Percentiles rank a stretch among this genome's conserved stretches.
Conservation (phyloP, 2,329 filamentous ascomycete genomes). For the Botrytis sinoallii region DNA sequence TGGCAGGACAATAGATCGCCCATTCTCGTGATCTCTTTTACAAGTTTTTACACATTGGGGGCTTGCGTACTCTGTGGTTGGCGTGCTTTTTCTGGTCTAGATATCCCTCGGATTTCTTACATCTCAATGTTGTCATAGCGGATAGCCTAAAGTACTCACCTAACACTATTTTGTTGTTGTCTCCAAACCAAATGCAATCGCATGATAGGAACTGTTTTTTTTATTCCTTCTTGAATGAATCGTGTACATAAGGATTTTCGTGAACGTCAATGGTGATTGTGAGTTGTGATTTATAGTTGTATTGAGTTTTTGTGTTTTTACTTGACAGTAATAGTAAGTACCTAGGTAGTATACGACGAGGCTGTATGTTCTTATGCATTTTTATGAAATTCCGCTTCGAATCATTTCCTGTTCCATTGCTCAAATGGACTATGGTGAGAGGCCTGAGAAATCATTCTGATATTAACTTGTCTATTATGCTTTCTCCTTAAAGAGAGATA, state of each 20-base stretch:
- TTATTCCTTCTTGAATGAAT: neutral
- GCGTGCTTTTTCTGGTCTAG: slow-evolving; percentile 33
- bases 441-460: neutral
- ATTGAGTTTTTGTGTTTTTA: neutral
- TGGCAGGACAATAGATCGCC: slow-evolving; percentile 32
- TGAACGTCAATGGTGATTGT: neutral
- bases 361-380: neutral
- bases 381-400: neutral
- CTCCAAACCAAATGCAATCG: slow-evolving; percentile 10
- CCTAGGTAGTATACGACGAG: neutral
- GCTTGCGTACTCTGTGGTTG: slow-evolving; percentile 29
- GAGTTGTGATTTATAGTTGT: neutral
- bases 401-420: neutral
- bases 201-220: neutral
- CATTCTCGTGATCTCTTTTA: slow-evolving; percentile 25
- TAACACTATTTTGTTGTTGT: slow-evolving; percentile 10
- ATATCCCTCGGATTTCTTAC: slow-evolving; percentile 30
- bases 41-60: slow-evolving; percentile 31
- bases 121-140: slow-evolving; percentile 16
- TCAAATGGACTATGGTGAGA: neutral
- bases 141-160: slow-evolving; percentile 15
- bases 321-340: neutral
- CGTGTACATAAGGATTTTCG: neutral
- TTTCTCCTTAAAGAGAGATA: neutral
- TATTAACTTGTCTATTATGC: neutral